Percentiles rank a stretch among this genome's conserved stretches.
phyloP scores from a whole-genome alignment of 2,329 filamentous ascomycete species.

The Penicillium frequentans region DNA sequence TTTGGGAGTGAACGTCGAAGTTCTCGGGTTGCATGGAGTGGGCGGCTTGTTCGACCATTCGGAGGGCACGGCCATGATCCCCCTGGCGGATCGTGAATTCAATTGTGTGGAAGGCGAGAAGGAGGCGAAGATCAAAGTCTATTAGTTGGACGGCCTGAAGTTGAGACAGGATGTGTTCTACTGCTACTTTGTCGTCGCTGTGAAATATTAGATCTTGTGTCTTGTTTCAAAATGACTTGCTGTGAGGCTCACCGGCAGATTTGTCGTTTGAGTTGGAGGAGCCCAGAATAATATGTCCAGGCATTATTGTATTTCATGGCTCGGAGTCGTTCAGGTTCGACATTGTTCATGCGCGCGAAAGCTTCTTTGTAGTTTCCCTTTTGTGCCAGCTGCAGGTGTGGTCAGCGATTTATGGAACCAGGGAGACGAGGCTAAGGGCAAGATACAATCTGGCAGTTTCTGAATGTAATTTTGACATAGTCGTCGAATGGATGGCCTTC shows the following conservation, averaged over 20 bases:
- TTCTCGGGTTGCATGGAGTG: slow-evolving; percentile 54
- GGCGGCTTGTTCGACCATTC: slow-evolving; percentile 54
- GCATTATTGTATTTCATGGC: slow-evolving; percentile 74
- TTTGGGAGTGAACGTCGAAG: slow-evolving; percentile 65
- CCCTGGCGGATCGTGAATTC: slow-evolving; percentile 58
- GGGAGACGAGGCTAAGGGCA: neutral
- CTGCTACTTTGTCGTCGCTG: slow-evolving; percentile 58
- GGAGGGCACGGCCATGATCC: slow-evolving; percentile 55
- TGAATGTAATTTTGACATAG: slow-evolving; percentile 70
- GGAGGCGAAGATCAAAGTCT: slow-evolving; percentile 61
- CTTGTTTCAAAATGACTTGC: neutral
- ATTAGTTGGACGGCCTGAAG: slow-evolving; percentile 54
- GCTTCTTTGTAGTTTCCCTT: slow-evolving; percentile 72
- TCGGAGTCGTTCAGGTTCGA: slow-evolving; percentile 63
- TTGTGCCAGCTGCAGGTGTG: slow-evolving; percentile 51
- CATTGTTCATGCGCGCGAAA: slow-evolving; percentile 57
- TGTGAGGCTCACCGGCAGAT: slow-evolving; percentile 40
- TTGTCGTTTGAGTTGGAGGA: slow-evolving; percentile 43
- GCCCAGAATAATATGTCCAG: slow-evolving; percentile 44
- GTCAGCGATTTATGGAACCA: neutral
- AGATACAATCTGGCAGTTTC: slow-evolving; percentile 63
- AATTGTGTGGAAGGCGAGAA: slow-evolving; percentile 60
- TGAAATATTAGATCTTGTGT: slow-evolving; percentile 14
- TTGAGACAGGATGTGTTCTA: slow-evolving; percentile 57
- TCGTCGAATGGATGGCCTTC: slow-evolving; percentile 71